Conservation (phyloP, 371 early-diverging fungal species). For the Rhizopus stolonifer region DNA sequence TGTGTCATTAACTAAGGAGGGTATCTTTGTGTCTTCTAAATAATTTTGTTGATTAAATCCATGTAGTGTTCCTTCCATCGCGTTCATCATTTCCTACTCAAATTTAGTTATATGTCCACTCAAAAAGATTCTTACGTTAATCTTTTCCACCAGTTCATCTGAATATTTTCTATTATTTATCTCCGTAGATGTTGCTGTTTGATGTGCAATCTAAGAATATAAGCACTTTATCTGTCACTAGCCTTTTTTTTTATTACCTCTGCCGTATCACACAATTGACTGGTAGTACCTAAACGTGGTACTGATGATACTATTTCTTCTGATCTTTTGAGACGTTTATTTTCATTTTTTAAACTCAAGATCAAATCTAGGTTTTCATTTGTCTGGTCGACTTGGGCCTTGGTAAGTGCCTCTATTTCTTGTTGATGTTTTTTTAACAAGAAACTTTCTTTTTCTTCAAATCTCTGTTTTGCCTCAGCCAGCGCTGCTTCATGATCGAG, state of each 20-base stretch:
- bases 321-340: slow-evolving; percentile 4
- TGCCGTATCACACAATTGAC: slow-evolving; percentile 18
- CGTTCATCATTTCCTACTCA: slow-evolving; percentile 22
- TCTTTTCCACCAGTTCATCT: slow-evolving; percentile 19
- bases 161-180: slow-evolving; percentile 9
- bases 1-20: slow-evolving; percentile 6
- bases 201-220: slow-evolving; percentile 16
- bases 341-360: slow-evolving; percentile 17
- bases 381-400: slow-evolving; percentile 14
- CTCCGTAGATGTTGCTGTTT: slow-evolving; percentile 2
- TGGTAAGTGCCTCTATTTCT: slow-evolving; percentile 18
- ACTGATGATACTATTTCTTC: neutral
- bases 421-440: slow-evolving; percentile 20
- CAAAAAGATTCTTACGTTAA: slow-evolving; percentile 12
- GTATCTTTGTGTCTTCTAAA: neutral
- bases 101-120: neutral
- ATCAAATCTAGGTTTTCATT: slow-evolving; percentile 20
- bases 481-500: slow-evolving; percentile 13
- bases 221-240: too few species aligned
- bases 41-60: neutral
- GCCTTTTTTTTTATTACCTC: slow-evolving; percentile 21
- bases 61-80: slow-evolving; percentile 24
- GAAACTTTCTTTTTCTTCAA: slow-evolving; percentile 18
- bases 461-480: slow-evolving; percentile 1
- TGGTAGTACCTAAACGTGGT: slow-evolving; percentile 6